Evolutionary conservation across 495 filamentous ascomycete species (phyloP), one percentile per base, ranked within the genome.

Genomic region (Penicillium ochrochloron): DNA sequence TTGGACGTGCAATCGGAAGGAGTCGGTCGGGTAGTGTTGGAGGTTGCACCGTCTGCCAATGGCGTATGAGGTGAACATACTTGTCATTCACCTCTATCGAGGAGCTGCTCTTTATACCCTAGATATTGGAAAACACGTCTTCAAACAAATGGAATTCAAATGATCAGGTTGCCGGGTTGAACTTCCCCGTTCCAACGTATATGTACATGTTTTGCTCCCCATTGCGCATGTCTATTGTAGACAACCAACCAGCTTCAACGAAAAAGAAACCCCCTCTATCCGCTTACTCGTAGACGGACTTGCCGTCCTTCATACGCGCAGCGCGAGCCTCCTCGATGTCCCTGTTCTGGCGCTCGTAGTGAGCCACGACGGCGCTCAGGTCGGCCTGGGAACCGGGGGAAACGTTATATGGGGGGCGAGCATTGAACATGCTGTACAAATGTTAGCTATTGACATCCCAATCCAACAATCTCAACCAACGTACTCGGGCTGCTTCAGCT

Each of bases 401-500:
- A 52, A 90, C 83, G 70, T 91, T 91, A 73, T 77, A 87, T 1
- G 87, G 88, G 1, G 85, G 83, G 33, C 83, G 83, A 33, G 76
- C 66, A 66, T 89, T 89, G 75, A 92, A 59, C 51, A 74, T 37
- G 19, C 71, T 74, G 52, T 2, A 39, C 12, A 11, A 54, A 17
- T 9, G 17, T 39, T 42, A 12, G 21, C 31, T 19, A 37, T 50
- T 58, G 51, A 10, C n/a, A 41, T 53, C 21, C 19, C 17, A 9
- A 21, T 19, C 15, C 8, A 39, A 46, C 19, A 33, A 34, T 15
- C 25, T 25, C 4, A 55, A 15, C 37, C 31, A 37, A 83, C 89
- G 70, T 84, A 93, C 90, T 94, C 91, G 41, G 85, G 86, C 70
- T 86, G 87, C 72, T 73, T 85, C 78, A 93, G 72, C 11, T 84